Evolutionary conservation across 352 stramenopile genomes (phyloP).

Genomic region (Phytophthora gonapodyides): DNA sequence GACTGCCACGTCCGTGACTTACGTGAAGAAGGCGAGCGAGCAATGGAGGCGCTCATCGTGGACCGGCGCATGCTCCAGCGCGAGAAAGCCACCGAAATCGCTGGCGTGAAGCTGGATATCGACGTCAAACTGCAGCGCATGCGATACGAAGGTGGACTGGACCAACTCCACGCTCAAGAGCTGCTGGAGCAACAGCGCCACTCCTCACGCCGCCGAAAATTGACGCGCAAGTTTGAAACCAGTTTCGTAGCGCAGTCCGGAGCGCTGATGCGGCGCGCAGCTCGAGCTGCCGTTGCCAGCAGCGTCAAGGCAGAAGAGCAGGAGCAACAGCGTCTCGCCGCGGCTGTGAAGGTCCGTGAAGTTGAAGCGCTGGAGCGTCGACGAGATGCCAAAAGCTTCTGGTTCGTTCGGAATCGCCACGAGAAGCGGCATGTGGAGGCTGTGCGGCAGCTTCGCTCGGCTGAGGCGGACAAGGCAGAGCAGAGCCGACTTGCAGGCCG

Average conservation of each 20-base stretch:
- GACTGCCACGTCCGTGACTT: constrained; percentile 59
- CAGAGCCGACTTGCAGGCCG: constrained; percentile 31
- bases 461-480: constrained; percentile 31
- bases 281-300: constrained; percentile 45
- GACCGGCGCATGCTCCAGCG: constrained; percentile 70
- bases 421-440: constrained; percentile 39
- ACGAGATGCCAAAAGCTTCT: constrained; percentile 70
- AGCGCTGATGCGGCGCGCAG: constrained; percentile 68
- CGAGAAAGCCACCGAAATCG: constrained; percentile 59
- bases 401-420: constrained; percentile 65
- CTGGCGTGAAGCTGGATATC: constrained; percentile 63
- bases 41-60: constrained; percentile 66
- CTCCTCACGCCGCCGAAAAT: constrained; percentile 37
- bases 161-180: constrained; percentile 47
- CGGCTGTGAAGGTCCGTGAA: constrained; percentile 37
- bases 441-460: constrained; percentile 27
- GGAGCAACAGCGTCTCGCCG: constrained; percentile 35
- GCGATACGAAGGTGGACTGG: constrained; percentile 59
- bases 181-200: constrained; percentile 58
- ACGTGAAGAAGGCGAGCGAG: constrained; percentile 66
- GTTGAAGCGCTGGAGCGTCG: constrained; percentile 44
- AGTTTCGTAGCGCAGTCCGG: constrained; percentile 62
- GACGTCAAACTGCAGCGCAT: constrained; percentile 72
- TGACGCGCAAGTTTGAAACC: constrained; percentile 58
- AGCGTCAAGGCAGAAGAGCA: constrained; percentile 39